Conservation (phyloP, 305 asterid species). For the Plantago rigida region DNA sequence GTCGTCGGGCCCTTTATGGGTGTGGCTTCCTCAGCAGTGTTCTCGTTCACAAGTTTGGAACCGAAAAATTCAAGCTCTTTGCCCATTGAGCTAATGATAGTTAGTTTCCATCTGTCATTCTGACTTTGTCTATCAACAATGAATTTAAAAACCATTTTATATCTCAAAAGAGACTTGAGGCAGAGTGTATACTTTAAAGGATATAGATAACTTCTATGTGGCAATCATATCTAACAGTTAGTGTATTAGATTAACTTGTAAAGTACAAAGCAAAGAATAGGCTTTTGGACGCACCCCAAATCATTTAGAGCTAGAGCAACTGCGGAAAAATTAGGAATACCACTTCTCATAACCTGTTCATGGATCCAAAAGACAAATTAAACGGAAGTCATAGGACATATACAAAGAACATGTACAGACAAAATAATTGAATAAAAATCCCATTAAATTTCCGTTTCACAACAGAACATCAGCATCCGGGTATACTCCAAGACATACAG, state of each 20-base stretch:
- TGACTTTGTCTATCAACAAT: too few relatives aligned
- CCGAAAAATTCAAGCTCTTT: too few relatives aligned
- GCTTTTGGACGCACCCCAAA: conserved; percentile 41
- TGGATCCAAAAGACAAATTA: conserved; percentile 24
- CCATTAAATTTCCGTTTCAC: background rate
- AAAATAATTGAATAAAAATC: conserved; percentile 6
- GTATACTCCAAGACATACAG: background rate
- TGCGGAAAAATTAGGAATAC: conserved; percentile 96
- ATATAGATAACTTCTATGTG: conserved; percentile 2
- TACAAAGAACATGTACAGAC: background rate
- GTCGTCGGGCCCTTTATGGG: too few relatives aligned
- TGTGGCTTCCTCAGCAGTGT: too few relatives aligned
- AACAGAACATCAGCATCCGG: background rate
- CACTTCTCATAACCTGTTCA: conserved; percentile 69
- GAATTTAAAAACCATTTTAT: too few relatives aligned
- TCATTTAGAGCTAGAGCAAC: conserved; percentile 83
- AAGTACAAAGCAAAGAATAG: conserved; percentile 20
- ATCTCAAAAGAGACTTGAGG: background rate
- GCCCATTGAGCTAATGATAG: too few relatives aligned
- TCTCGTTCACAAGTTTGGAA: too few relatives aligned
- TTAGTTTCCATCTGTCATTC: too few relatives aligned
- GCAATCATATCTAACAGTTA: conserved; percentile 9
- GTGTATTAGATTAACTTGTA: conserved; percentile 11
- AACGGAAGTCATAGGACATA: conserved; percentile 14
- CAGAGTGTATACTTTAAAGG: background rate